phyloP scores from a whole-genome alignment of 2,329 filamentous ascomycete species.

The Pochonia chlamydosporia region DNA sequence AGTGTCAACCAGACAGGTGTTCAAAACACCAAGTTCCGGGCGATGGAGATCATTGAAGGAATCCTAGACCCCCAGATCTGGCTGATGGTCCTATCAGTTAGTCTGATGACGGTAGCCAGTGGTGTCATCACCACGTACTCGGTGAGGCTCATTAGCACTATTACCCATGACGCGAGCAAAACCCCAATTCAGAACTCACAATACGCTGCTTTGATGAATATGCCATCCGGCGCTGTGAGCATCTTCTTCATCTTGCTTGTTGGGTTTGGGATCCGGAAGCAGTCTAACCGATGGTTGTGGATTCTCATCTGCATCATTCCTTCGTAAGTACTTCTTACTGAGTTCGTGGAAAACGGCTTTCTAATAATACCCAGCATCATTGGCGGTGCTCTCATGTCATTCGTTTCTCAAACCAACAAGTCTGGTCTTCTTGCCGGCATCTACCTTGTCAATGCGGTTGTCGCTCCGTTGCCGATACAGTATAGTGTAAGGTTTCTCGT shows the following conservation, averaged over 20 bases:
- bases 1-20: slow-evolving; percentile 54
- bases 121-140: slow-evolving; percentile 52
- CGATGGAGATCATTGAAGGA: slow-evolving; percentile 45
- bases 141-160: slow-evolving; percentile 42
- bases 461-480: slow-evolving; percentile 38
- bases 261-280: slow-evolving; percentile 39
- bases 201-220: slow-evolving; percentile 46
- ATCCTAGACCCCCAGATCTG: slow-evolving; percentile 47
- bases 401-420: slow-evolving; percentile 38
- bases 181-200: slow-evolving; percentile 21
- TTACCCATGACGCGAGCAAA: slow-evolving; percentile 36
- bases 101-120: slow-evolving; percentile 44
- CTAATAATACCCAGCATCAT: slow-evolving; percentile 28
- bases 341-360: no score
- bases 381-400: slow-evolving; percentile 48
- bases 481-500: slow-evolving; percentile 37
- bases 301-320: slow-evolving; percentile 42
- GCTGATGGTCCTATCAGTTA: slow-evolving; percentile 40
- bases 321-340: slow-evolving; percentile 24
- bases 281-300: slow-evolving; percentile 45
- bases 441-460: slow-evolving; percentile 45
- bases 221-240: slow-evolving; percentile 45
- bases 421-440: slow-evolving; percentile 42
- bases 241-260: slow-evolving; percentile 46
- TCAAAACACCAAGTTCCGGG: slow-evolving; percentile 46